These are phyloP conservation scores for Cyberlindnera nakhonratchasimensis DNA, from an alignment of 805 yeast genomes.

Conservation along the genomic window DNA sequence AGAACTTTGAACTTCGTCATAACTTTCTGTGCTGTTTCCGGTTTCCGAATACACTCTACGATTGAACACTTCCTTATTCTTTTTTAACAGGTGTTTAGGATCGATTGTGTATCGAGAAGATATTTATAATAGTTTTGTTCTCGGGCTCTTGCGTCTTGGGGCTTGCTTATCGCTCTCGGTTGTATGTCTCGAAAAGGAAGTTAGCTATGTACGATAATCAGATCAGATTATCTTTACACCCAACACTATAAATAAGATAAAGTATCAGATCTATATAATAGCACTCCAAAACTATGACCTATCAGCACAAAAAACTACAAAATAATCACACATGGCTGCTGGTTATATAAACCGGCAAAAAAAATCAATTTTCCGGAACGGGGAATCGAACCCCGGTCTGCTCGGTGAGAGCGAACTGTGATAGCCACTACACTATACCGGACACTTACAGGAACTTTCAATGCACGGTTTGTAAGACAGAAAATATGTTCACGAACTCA, in stretches of 20 bases:
- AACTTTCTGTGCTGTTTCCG: background rate
- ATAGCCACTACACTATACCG: conserved; percentile 34
- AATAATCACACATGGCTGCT: background rate
- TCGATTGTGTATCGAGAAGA: no score
- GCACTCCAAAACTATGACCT: no score
- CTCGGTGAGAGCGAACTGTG: conserved; percentile 34
- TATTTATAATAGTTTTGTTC: background rate
- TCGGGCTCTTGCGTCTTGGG: background rate
- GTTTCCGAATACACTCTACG: no score
- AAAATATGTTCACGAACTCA: no score
- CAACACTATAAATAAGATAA: no score
- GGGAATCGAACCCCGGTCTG: conserved; percentile 35
- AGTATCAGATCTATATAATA: no score
- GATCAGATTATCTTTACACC: no score
- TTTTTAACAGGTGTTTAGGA: no score
- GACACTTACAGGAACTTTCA: no score
- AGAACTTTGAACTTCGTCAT: conserved; percentile 29
- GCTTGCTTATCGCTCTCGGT: conserved; percentile 1
- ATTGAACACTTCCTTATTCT: no score
- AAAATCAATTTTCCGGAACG: conserved; percentile 27
- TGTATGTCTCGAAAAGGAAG: conserved; percentile 1
- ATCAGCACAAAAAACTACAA: background rate
- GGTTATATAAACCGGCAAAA: background rate
- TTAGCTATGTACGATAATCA: background rate
- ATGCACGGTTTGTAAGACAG: no score